Percentiles rank a stretch among this genome's conserved stretches.
Conservation (phyloP, 352 stramenopile genomes). For the Phytophthora pinifolia region DNA sequence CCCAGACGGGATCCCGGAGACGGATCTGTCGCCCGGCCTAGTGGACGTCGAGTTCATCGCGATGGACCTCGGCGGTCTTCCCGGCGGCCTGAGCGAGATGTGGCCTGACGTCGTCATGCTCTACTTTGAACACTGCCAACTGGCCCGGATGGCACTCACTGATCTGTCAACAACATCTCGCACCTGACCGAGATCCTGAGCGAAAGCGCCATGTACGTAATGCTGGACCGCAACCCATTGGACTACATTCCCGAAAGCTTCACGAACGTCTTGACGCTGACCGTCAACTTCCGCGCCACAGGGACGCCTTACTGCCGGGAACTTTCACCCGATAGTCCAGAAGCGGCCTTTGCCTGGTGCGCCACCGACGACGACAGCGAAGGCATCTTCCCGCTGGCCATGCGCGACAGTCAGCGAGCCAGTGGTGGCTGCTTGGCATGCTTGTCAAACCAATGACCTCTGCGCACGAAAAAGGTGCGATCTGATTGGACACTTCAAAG, state of each 20-base stretch:
- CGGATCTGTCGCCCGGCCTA: conserved; percentile 28
- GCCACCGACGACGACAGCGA: conserved; percentile 7
- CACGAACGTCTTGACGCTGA: conserved; percentile 8
- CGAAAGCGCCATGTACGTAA: conserved; percentile 33
- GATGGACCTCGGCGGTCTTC: conserved; percentile 24
- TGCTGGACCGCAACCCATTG: conserved; percentile 39
- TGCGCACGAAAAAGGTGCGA: neutral
- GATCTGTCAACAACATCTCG: conserved; percentile 48
- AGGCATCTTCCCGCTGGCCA: conserved; percentile 26
- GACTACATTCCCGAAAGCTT: conserved; percentile 15
- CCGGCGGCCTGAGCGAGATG: conserved; percentile 28
- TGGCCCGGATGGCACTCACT: conserved; percentile 28
- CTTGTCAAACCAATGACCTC: neutral
- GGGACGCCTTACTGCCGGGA: conserved; percentile 20
- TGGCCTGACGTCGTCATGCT: conserved; percentile 38
- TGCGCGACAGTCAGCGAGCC: conserved; percentile 15
- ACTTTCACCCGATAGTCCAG: neutral
- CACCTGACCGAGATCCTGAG: conserved; percentile 27
- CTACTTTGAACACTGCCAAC: conserved; percentile 39
- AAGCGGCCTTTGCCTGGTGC: conserved; percentile 4
- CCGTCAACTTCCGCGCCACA: conserved; percentile 7
- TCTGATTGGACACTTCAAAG: conserved; percentile 9
- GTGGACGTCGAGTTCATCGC: conserved; percentile 41
- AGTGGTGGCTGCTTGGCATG: too few relatives aligned
- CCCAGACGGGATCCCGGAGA: conserved; percentile 24